Conservation (phyloP, 208 protist genomes). For the Balamuthia mandrillaris region DNA sequence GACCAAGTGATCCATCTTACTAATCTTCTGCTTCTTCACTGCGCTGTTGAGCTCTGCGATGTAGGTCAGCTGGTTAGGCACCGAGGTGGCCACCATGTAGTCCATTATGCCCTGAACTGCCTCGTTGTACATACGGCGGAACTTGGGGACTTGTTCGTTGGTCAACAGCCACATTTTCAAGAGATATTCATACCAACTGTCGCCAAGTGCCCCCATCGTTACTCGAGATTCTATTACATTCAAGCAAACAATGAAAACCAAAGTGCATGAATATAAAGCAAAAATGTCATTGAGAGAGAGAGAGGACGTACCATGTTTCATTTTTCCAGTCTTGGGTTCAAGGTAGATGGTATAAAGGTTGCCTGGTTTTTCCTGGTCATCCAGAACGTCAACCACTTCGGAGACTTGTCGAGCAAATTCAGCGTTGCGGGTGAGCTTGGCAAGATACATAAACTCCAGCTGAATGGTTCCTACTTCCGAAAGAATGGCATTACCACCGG, state of each 20-base stretch:
- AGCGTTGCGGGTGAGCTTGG: slow-evolving; percentile 60
- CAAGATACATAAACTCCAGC: slow-evolving; percentile 74
- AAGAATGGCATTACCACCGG: slow-evolving; percentile 54
- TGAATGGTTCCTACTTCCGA: slow-evolving; percentile 74
- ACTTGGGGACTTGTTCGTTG: neutral
- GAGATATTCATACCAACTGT: slow-evolving; percentile 75
- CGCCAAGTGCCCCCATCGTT: slow-evolving; percentile 65
- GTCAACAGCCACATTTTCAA: slow-evolving; percentile 57
- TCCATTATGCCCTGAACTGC: neutral
- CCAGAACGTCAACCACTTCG: neutral
- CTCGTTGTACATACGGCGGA: slow-evolving; percentile 25
- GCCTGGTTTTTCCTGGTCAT: neutral
- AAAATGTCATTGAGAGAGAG: neutral
- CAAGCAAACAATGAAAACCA: neutral
- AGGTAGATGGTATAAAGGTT: slow-evolving; percentile 50
- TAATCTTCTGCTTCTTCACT: neutral
- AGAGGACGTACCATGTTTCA: neutral
- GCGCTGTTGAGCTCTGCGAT: neutral
- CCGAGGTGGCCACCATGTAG: neutral
- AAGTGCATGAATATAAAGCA: no score
- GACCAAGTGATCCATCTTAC: slow-evolving; percentile 37
- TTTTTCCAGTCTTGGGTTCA: neutral
- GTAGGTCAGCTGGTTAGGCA: slow-evolving; percentile 27
- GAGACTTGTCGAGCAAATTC: slow-evolving; percentile 46
- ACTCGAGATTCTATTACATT: neutral